Percentiles rank a stretch among this genome's conserved stretches.
phyloP scores from a whole-genome alignment of 2,329 filamentous ascomycete genomes.

The Colletotrichum navitas region DNA sequence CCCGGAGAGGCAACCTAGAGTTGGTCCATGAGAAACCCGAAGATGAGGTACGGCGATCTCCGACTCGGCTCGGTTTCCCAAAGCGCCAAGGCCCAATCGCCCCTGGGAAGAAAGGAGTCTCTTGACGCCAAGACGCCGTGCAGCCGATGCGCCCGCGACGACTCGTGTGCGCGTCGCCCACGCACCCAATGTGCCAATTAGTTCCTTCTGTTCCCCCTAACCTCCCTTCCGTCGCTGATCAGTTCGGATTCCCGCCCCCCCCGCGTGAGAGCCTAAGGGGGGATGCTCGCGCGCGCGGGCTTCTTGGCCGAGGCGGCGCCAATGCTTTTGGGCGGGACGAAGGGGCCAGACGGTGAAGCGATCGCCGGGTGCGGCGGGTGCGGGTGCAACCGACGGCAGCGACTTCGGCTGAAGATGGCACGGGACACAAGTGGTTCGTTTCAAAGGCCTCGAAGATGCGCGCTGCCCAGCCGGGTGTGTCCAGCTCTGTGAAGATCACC shows the following conservation, averaged over 20 bases:
- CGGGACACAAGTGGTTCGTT: neutral
- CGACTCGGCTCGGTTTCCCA: conserved; percentile 4
- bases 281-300: neutral
- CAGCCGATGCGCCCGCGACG: conserved; percentile 14
- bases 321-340: conserved; percentile 26
- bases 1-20: neutral
- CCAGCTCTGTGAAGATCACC: neutral
- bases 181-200: too few species aligned
- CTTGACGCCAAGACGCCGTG: conserved; percentile 26
- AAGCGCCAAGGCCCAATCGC: conserved; percentile 2
- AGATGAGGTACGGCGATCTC: conserved; percentile 27
- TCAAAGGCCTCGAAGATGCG: neutral
- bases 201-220: too few species aligned
- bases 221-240: too few species aligned
- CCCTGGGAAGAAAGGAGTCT: neutral
- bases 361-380: neutral
- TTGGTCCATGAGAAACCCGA: neutral
- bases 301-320: conserved; percentile 32
- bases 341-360: neutral
- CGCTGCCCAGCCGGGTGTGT: neutral
- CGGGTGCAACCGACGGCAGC: neutral
- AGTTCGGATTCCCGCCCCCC: neutral
- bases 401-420: neutral
- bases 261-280: neutral
- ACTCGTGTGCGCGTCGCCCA: conserved; percentile 3